Percentiles rank a stretch among this genome's conserved stretches.
Conservation (phyloP, 805 yeast genomes). For the Lipomyces lipofer region DNA sequence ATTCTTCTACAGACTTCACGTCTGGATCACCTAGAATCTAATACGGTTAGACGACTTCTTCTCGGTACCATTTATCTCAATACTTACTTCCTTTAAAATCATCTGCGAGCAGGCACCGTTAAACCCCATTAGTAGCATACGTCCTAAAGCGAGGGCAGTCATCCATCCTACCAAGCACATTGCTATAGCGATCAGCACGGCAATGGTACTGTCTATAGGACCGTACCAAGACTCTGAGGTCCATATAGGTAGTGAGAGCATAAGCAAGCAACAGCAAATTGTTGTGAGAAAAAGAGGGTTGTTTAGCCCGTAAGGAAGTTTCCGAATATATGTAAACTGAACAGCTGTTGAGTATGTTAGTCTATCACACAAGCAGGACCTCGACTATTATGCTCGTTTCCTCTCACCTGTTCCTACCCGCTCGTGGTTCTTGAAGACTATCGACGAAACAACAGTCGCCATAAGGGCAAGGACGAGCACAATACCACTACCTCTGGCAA, state of each 20-base stretch:
- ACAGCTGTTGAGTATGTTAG: slow-evolving; percentile 13
- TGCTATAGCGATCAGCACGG: slow-evolving; percentile 43
- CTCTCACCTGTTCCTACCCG: slow-evolving; percentile 33
- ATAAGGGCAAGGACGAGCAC: slow-evolving; percentile 31
- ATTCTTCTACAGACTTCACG: slow-evolving; percentile 38
- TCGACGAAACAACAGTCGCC: slow-evolving; percentile 41
- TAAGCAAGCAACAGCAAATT: slow-evolving; percentile 1
- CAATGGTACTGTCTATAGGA: slow-evolving; percentile 40
- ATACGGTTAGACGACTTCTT: not conserved
- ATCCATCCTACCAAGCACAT: slow-evolving; percentile 47
- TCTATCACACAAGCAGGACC: too few species aligned
- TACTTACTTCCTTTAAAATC: slow-evolving; percentile 6
- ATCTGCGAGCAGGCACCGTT: slow-evolving; percentile 40
- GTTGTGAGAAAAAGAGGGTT: slow-evolving; percentile 24
- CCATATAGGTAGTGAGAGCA: slow-evolving; percentile 19
- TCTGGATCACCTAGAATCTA: slow-evolving; percentile 33
- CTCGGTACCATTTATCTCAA: not conserved
- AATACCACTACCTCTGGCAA: slow-evolving; percentile 19
- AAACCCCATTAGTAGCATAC: slow-evolving; percentile 48
- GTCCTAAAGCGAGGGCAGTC: slow-evolving; percentile 44
- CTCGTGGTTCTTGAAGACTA: slow-evolving; percentile 40
- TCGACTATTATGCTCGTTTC: not conserved
- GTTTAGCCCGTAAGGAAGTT: slow-evolving; percentile 25
- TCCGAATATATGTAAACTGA: slow-evolving; percentile 20
- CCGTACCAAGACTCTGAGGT: slow-evolving; percentile 32